These are phyloP conservation scores for Sarocladiaceae sp. DNA, from an alignment of 2,329 filamentous ascomycete genomes.

Conservation along the genomic window DNA sequence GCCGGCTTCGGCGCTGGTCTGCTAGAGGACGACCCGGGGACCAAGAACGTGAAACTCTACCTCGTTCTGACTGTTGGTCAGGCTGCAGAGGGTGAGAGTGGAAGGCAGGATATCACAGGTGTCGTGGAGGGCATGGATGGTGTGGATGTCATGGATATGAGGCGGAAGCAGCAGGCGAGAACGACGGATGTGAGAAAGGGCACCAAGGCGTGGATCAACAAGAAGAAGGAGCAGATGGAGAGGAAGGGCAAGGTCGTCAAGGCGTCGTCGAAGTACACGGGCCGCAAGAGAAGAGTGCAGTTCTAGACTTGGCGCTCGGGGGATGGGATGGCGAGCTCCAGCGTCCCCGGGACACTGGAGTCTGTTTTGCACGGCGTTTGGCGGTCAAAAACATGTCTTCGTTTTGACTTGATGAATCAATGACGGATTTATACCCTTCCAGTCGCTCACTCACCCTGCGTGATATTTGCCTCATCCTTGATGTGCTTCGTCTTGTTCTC, in stretches of 20 bases:
- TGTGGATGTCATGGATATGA: constrained; percentile 73
- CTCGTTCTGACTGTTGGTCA: constrained; percentile 85
- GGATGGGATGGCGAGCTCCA: neutral
- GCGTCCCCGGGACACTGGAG: neutral
- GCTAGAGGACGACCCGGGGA: constrained; percentile 90
- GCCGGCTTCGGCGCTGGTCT: constrained; percentile 94
- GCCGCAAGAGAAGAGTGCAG: constrained; percentile 71
- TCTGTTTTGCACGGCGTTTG: constrained; percentile 7
- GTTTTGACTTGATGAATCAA: constrained; percentile 1
- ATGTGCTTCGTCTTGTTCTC: constrained; percentile 6
- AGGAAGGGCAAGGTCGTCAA: constrained; percentile 93
- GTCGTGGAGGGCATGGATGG: constrained; percentile 85
- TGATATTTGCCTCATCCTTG: neutral
- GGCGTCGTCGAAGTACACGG: constrained; percentile 85
- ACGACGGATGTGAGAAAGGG: constrained; percentile 65
- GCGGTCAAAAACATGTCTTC: constrained; percentile 1
- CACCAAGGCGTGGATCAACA: constrained; percentile 75
- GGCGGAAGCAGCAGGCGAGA: constrained; percentile 40
- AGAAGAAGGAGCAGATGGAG: constrained; percentile 91
- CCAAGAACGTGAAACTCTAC: constrained; percentile 96
- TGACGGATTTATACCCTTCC: constrained; percentile 5
- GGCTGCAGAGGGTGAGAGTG: constrained; percentile 37
- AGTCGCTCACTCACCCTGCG: neutral
- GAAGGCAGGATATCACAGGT: constrained; percentile 74
- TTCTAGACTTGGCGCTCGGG: constrained; percentile 45